Evolutionary conservation across 75 land plant genomes (phyloP).

Genomic region (Pinus taeda): DNA sequence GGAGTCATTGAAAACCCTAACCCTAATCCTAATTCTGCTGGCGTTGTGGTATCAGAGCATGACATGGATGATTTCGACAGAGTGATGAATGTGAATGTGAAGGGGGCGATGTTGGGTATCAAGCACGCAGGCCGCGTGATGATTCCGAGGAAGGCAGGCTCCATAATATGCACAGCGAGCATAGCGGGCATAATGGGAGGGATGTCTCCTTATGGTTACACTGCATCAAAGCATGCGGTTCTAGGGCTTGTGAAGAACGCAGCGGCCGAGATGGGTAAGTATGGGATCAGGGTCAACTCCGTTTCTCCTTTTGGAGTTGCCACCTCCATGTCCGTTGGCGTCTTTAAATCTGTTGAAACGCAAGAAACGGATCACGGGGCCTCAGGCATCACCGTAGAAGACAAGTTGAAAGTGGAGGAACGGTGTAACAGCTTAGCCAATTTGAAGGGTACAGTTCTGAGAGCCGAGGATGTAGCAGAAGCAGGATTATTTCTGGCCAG

Average conservation of each 20-base stretch:
- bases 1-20: constrained; percentile 1
- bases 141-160: constrained; percentile 18
- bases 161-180: constrained; percentile 26
- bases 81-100: constrained; percentile 18
- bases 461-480: constrained; percentile 17
- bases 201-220: constrained; percentile 4
- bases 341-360: background rate
- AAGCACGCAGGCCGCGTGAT: constrained; percentile 29
- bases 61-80: constrained; percentile 16
- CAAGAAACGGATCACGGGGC: background rate
- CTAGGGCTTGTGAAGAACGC: constrained; percentile 14
- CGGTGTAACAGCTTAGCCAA: background rate
- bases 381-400: background rate
- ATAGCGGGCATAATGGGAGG: constrained; percentile 19
- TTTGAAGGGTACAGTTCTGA: background rate
- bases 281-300: constrained; percentile 33
- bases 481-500: constrained; percentile 13
- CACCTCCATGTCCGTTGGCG: constrained; percentile 11
- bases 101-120: constrained; percentile 7
- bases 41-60: background rate
- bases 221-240: constrained; percentile 18
- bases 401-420: background rate
- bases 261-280: constrained; percentile 16
- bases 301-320: constrained; percentile 23
- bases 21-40: no score